phyloP scores from a whole-genome alignment of 257 asterid genomes.

The Nicotiana otophora region DNA sequence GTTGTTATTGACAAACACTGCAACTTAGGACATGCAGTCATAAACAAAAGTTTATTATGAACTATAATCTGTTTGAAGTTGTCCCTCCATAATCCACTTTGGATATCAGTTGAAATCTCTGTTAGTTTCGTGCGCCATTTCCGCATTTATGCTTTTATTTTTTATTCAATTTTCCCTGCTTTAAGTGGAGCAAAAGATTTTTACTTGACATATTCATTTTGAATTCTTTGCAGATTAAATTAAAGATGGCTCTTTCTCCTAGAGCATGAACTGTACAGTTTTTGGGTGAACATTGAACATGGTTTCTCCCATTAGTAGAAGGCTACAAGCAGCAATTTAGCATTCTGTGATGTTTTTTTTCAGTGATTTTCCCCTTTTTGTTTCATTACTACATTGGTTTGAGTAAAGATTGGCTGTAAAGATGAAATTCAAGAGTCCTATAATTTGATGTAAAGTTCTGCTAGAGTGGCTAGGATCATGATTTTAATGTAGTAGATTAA shows the following conservation, averaged over 20 bases:
- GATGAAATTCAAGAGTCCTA: neutral
- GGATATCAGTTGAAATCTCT: neutral
- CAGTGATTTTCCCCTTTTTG: neutral
- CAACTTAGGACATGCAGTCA: neutral
- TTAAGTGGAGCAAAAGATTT: neutral
- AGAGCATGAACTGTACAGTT: conserved; percentile 3
- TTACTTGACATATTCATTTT: neutral
- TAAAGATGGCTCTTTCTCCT: neutral
- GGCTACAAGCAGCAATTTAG: neutral
- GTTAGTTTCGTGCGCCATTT: neutral
- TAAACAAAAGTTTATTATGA: neutral
- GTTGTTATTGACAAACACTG: neutral
- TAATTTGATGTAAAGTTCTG: neutral
- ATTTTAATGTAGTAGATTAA: neutral
- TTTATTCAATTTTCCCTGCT: neutral
- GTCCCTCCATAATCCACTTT: neutral
- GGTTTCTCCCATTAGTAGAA: neutral
- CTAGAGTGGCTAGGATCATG: neutral
- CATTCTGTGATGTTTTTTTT: neutral
- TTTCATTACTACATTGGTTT: neutral
- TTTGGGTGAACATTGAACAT: neutral
- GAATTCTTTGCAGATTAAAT: neutral
- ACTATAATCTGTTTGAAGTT: neutral
- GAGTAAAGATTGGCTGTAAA: conserved; percentile 13
- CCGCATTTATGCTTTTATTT: neutral